Evolutionary conservation across 2,329 filamentous ascomycete species (phyloP), one percentile per base, ranked within the genome.

Genomic region (Monosporascus sp.): DNA sequence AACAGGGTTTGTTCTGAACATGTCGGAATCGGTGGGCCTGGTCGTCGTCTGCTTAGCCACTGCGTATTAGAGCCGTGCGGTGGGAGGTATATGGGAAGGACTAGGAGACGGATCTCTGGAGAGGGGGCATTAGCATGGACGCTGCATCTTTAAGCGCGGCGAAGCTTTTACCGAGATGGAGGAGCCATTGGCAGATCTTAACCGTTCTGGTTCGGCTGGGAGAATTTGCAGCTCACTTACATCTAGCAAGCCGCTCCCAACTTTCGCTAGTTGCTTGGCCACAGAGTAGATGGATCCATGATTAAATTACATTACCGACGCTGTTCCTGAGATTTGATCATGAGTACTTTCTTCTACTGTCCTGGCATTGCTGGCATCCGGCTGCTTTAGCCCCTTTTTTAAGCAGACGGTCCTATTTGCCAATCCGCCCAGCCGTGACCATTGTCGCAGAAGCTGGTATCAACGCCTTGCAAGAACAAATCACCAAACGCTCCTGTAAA

Each of bases 21-120:
- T 54, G 3, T 62, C 71, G 0, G 53, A 68, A 9, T 59, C 61
- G 50, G 71, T 72, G 1, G 72, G 65, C 0, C 59, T 68, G 3
- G 71, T 71, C 2, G 31, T 74, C 0, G 70, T 68, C 5, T 70
- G 70, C 53, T 70, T 72, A 3, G 72, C 72, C 2, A 63, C 62
- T 2, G 72, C 71, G 1, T 55, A 20, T 14, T 65, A 74, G 56
- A 11, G 48, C 5, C 50, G 59, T 5, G 52, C 51, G 6, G 72
- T 74, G n/a, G 5, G 65, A 72, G 44, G 37, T 51, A 0, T 74
- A 74, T 52, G 72, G 71, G 0, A 69, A 65, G 49, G 71, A 74
- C 15, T 50, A 41, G 0, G 58, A 63, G 9, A 53, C 44, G 8
- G 41, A 56, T 9, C 7, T 48, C 2, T 52, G 51, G 47, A 26